A percentile compares a stretch with the other conserved stretches of the same genome.
These are phyloP conservation scores for Phialocephala subalpina DNA, from an alignment of 2,329 filamentous ascomycete species.

Conservation along the genomic window DNA sequence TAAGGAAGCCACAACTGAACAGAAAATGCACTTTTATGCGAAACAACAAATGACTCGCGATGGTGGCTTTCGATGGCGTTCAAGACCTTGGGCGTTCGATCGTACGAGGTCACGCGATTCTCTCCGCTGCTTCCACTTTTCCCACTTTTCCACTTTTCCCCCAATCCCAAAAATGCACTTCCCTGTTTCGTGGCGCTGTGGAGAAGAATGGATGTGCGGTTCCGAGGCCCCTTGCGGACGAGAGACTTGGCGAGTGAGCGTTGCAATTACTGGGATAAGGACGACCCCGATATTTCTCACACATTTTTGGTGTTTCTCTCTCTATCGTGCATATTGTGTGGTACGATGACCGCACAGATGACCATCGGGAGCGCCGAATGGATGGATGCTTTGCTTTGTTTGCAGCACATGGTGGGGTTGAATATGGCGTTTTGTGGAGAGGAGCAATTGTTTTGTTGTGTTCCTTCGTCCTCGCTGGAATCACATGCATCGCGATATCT, in stretches of 20 bases:
- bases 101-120: not conserved
- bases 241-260: not conserved
- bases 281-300: not conserved
- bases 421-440: not conserved
- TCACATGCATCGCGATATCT: not conserved
- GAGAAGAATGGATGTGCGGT: not conserved
- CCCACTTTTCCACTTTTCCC: not conserved
- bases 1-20: not conserved
- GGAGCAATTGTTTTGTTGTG: not conserved
- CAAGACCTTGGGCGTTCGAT: not conserved
- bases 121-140: not conserved
- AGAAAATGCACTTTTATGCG: not conserved
- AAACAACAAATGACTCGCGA: conserved; percentile 5
- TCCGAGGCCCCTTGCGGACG: not conserved
- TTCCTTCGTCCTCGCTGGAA: not conserved
- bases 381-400: not conserved
- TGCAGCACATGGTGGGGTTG: not conserved
- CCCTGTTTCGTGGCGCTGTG: conserved; percentile 7
- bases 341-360: conserved; percentile 1
- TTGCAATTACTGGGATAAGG: conserved; percentile 6
- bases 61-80: not conserved
- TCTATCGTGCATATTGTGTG: not conserved
- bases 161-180: not conserved
- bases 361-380: not conserved
- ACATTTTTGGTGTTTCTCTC: not conserved